A percentile compares a stretch with the other conserved stretches of the same genome.
These are phyloP conservation scores for Hypoxylon lienhwacheense DNA, from an alignment of 495 filamentous ascomycete species.

Conservation along the genomic window DNA sequence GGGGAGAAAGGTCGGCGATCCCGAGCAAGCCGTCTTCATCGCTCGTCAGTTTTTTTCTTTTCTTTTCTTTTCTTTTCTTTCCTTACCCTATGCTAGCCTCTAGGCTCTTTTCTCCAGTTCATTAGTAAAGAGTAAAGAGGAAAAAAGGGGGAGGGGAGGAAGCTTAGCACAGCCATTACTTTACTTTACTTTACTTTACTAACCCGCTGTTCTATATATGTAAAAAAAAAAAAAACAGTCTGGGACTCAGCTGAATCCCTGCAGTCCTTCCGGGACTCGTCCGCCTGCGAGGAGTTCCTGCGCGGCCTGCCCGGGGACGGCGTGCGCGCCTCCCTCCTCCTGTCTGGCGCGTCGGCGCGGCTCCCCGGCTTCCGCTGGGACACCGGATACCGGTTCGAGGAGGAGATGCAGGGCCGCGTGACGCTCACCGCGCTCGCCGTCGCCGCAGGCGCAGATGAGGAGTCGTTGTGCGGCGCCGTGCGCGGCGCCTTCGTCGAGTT, in stretches of 20 bases:
- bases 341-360: constrained; percentile 10
- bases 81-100: too few species aligned
- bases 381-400: constrained; percentile 1
- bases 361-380: constrained; percentile 11
- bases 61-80: too few species aligned
- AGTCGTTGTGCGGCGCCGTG: background rate
- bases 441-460: constrained; percentile 1
- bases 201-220: background rate
- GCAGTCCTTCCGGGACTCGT: constrained; percentile 30
- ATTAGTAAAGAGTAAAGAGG: too few species aligned
- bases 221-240: too few species aligned
- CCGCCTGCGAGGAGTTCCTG: constrained; percentile 32
- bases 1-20: constrained; percentile 35
- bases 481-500: background rate
- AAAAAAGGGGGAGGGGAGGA: too few species aligned
- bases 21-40: constrained; percentile 36
- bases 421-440: constrained; percentile 21
- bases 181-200: too few species aligned
- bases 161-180: too few species aligned
- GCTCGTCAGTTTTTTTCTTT: constrained; percentile 29
- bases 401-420: constrained; percentile 16
- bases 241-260: constrained; percentile 15
- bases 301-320: constrained; percentile 24
- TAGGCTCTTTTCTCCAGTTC: too few species aligned
- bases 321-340: constrained; percentile 10